Percentiles rank a stretch among this genome's conserved stretches.
Evolutionary conservation across 2,329 filamentous ascomycete species (phyloP).

Genomic region (Diaporthe vexans): DNA sequence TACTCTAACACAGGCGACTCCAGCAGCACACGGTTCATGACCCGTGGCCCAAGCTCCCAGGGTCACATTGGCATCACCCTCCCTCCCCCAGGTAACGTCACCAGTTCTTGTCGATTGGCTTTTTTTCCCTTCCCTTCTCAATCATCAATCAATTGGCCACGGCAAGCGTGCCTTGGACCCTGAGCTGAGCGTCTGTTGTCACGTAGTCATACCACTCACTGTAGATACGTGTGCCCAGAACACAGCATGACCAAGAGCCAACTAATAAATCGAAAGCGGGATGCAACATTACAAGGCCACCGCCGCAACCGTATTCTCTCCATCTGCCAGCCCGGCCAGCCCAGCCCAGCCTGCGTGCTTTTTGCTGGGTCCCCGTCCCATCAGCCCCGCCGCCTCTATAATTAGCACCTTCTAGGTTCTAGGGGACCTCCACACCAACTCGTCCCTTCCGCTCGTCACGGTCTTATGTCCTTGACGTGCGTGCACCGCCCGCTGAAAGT

Average conservation of each 20-base stretch:
- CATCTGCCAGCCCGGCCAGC: too few relatives aligned
- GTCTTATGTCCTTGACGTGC: background rate
- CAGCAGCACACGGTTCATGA: background rate
- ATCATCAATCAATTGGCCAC: background rate
- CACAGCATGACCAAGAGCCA: background rate
- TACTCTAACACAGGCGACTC: background rate
- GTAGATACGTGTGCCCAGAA: background rate
- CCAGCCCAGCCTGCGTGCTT: too few relatives aligned
- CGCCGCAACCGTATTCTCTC: background rate
- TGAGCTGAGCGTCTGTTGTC: background rate
- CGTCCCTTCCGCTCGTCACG: too few relatives aligned
- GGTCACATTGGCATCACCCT: constrained; percentile 13
- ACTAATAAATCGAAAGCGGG: background rate
- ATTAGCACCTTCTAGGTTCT: constrained; percentile 27
- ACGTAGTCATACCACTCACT: too few relatives aligned
- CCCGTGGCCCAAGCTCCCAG: constrained; percentile 30
- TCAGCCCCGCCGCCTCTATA: constrained; percentile 35
- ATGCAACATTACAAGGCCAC: constrained; percentile 20
- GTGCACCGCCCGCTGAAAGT: background rate
- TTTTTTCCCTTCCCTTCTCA: background rate
- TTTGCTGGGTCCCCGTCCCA: too few relatives aligned
- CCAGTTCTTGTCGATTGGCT: constrained; percentile 6
- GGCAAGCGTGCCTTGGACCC: background rate
- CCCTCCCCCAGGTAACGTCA: constrained; percentile 15
- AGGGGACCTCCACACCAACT: constrained; percentile 21